Base-by-base conservation (phyloP, 139 green algal species). In the Zygnema circumcarinatum region DNA sequence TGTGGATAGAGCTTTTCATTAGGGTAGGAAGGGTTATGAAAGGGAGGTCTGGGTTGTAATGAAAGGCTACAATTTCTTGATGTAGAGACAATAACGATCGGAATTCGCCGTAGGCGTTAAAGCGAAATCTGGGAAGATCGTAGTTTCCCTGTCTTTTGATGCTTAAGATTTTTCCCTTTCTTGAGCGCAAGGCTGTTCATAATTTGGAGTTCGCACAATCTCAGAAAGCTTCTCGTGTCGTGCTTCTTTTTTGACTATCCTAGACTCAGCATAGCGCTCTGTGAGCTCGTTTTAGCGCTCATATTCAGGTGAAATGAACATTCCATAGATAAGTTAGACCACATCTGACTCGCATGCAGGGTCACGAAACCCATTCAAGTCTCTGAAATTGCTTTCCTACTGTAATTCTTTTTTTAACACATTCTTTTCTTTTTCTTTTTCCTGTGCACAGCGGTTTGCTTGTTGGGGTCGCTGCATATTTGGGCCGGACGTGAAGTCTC, bases 381-480 rank as follows among this genome's bases (percentile, higher is more conserved):
- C 16, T 62, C 16, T 16, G 16, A 16, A 25, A 7, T 7, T 16
- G 47, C 7, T 62, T 62, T 62, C 47, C 47, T 16, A 62, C 47
- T n/a, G n/a, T n/a, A n/a, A n/a, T n/a, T 7, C 16, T 25, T 62
- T 62, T 7, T 62, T 62, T 7, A 62, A 25, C 7, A 62, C 16
- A 16, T 62, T 62, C 7, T 16, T 62, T 62, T 62, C 7, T 62
- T 7, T 7, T 25, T 62, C 47, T 62, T 16, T 16, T 62, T 16
- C 47, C 16, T 62, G 47, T 16, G 47, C 16, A 56, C 83, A 89
- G 83, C 52, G 42, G 11, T 91, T 91, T 62, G 39, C 40, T 16
- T 85, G 80, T 42, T 38, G 87, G 29, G 87, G 87, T 11, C 33
- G 83, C 29, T 67, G 88, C 53, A 86, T 91, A 41, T 88, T 91